Evolutionary conservation across 176 grass and related monocot species (phyloP).

Genomic region (Saccharum officinarum): DNA sequence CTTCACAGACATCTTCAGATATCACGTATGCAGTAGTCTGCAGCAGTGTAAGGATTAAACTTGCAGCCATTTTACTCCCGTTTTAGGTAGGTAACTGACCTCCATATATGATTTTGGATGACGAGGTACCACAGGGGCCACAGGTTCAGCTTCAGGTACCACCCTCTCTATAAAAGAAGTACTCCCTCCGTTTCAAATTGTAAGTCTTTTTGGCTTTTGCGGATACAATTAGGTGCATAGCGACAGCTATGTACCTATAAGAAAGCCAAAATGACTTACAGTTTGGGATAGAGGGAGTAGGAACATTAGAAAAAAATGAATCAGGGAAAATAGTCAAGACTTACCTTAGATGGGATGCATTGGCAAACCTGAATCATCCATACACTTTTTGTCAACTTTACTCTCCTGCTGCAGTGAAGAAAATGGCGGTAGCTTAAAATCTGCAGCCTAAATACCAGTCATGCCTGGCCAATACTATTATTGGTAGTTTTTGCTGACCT

Average conservation of each 20-base stretch:
- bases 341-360: background rate
- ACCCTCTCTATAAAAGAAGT: constrained; percentile 26
- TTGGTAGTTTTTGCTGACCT: constrained; percentile 38
- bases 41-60: background rate
- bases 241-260: background rate
- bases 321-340: background rate
- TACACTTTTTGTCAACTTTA: constrained; percentile 28
- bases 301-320: background rate
- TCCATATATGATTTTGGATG: constrained; percentile 66
- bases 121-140: constrained; percentile 31
- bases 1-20: background rate
- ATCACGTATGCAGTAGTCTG: constrained; percentile 14
- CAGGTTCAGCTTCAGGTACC: constrained; percentile 27
- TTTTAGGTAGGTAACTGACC: constrained; percentile 35
- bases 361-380: constrained; percentile 43
- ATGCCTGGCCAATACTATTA: background rate
- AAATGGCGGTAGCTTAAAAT: background rate
- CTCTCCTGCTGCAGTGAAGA: constrained; percentile 33
- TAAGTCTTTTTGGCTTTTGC: background rate
- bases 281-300: background rate
- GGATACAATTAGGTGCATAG: background rate
- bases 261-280: background rate
- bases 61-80: background rate
- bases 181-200: background rate
- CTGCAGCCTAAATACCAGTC: constrained; percentile 22